Evolutionary conservation across 192 early-diverging fungal genomes (phyloP).

Genomic region (Ramicandelaber brevisporus): DNA sequence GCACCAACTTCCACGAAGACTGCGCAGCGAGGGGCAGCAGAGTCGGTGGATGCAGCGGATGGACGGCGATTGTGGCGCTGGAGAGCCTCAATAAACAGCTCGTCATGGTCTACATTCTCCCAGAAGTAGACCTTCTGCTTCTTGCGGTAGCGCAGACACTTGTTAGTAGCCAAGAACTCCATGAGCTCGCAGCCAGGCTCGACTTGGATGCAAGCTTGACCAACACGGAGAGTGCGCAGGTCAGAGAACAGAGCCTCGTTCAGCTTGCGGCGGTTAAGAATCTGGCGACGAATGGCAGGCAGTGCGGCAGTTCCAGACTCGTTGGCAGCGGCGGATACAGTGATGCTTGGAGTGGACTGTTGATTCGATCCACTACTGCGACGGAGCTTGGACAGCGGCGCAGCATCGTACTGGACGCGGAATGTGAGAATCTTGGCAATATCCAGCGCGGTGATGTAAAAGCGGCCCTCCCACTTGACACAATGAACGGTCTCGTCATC

Average conservation of each 20-base stretch:
- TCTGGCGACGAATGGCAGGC: slow-evolving; percentile 67
- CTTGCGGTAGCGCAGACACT: slow-evolving; percentile 93
- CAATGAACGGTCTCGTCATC: slow-evolving; percentile 80
- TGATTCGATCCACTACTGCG: too few relatives aligned
- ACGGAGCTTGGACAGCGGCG: too few relatives aligned
- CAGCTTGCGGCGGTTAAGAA: slow-evolving; percentile 82
- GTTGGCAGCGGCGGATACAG: too few relatives aligned
- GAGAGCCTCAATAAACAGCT: slow-evolving; percentile 83
- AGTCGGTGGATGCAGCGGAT: too few relatives aligned
- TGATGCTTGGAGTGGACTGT: too few relatives aligned
- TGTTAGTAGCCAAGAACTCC: slow-evolving; percentile 83
- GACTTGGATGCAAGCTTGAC: slow-evolving; percentile 76
- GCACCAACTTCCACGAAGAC: too few relatives aligned
- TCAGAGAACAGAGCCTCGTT: slow-evolving; percentile 97
- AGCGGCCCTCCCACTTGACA: slow-evolving; percentile 77
- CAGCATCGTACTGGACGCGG: slow-evolving; percentile 81
- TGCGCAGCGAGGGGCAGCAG: too few relatives aligned
- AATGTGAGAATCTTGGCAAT: slow-evolving; percentile 75
- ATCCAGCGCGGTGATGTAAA: slow-evolving; percentile 90
- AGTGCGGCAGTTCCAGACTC: too few relatives aligned
- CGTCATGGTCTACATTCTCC: slow-evolving; percentile 83
- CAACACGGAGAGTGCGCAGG: slow-evolving; percentile 82
- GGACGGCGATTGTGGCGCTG: too few relatives aligned
- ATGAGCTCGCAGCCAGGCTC: slow-evolving; percentile 81
- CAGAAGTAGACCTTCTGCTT: slow-evolving; percentile 99